A percentile compares a stretch with the other conserved stretches of the same genome.
Evolutionary conservation across 2,329 filamentous ascomycete species (phyloP).

Genomic region (Fusarium cyanostomum): DNA sequence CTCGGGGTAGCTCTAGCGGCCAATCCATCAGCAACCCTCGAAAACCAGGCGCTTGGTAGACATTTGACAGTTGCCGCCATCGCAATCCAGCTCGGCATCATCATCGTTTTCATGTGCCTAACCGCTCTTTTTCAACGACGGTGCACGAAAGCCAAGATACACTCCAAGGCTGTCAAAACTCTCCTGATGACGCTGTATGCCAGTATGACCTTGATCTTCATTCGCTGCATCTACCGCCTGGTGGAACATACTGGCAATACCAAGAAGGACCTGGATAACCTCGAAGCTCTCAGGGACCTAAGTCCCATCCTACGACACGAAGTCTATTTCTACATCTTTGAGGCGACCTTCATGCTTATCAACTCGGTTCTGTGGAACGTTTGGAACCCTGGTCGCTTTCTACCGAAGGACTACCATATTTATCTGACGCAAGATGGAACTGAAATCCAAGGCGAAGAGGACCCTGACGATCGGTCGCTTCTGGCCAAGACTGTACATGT

Average conservation of each 20-base stretch:
- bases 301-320: constrained; percentile 60
- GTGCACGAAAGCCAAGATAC: constrained; percentile 30
- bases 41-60: constrained; percentile 48
- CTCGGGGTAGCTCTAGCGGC: constrained; percentile 53
- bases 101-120: constrained; percentile 55
- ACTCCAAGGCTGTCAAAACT: not conserved
- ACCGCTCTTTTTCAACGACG: constrained; percentile 57
- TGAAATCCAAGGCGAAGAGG: constrained; percentile 1
- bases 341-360: constrained; percentile 59
- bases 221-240: constrained; percentile 64
- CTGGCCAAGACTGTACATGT: not conserved
- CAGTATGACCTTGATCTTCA: constrained; percentile 57
- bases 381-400: constrained; percentile 58
- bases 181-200: constrained; percentile 53
- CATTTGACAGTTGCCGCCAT: constrained; percentile 54
- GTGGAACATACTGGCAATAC: constrained; percentile 53
- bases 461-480: not conserved
- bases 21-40: constrained; percentile 47
- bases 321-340: constrained; percentile 66
- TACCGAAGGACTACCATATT: constrained; percentile 57
- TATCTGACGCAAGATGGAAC: constrained; percentile 60
- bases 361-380: constrained; percentile 60
- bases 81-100: constrained; percentile 58
- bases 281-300: constrained; percentile 38
- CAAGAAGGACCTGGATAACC: constrained; percentile 12